Conservation (phyloP, 148 eudicot genomes). For the Arctostaphylos glauca region DNA sequence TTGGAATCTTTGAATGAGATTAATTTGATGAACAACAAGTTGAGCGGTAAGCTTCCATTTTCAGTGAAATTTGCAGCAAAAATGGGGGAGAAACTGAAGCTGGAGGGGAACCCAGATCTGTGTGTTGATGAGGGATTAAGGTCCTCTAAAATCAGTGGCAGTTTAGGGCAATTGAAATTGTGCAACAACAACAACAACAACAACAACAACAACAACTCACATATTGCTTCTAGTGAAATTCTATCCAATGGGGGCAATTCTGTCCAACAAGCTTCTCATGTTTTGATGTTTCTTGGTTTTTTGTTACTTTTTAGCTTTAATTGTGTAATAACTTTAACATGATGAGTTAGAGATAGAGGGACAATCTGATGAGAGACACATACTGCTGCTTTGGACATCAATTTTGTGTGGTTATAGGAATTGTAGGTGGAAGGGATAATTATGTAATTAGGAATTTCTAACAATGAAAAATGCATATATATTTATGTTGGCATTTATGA, state of each 20-base stretch:
- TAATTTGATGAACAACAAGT: slow-evolving; percentile 56
- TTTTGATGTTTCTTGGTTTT: slow-evolving; percentile 21
- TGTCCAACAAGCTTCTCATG: slow-evolving; percentile 10
- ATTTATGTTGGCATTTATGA: background rate
- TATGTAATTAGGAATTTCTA: slow-evolving; percentile 18
- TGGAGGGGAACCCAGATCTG: slow-evolving; percentile 62
- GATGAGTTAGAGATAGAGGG: background rate
- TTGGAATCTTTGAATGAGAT: slow-evolving; percentile 56
- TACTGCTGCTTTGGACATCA: background rate
- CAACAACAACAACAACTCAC: slow-evolving; percentile 15
- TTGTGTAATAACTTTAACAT: slow-evolving; percentile 7
- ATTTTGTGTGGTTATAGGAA: slow-evolving; percentile 6
- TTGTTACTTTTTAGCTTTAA: slow-evolving; percentile 1
- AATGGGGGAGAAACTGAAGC: slow-evolving; percentile 53
- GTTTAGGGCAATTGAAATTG: slow-evolving; percentile 34
- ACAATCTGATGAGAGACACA: background rate
- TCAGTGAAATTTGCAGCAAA: slow-evolving; percentile 38
- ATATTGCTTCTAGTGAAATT: slow-evolving; percentile 23
- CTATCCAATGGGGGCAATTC: slow-evolving; percentile 25
- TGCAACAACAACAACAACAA: slow-evolving; percentile 37
- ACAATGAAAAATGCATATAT: background rate
- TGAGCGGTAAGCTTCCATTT: slow-evolving; percentile 69
- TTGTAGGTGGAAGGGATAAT: slow-evolving; percentile 7
- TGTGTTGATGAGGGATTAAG: slow-evolving; percentile 54
- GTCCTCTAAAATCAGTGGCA: slow-evolving; percentile 23